Percentiles rank a stretch among this genome's conserved stretches.
Conservation (phyloP, 768 basidiomycete genomes). For the Solioccasus polychromus region DNA sequence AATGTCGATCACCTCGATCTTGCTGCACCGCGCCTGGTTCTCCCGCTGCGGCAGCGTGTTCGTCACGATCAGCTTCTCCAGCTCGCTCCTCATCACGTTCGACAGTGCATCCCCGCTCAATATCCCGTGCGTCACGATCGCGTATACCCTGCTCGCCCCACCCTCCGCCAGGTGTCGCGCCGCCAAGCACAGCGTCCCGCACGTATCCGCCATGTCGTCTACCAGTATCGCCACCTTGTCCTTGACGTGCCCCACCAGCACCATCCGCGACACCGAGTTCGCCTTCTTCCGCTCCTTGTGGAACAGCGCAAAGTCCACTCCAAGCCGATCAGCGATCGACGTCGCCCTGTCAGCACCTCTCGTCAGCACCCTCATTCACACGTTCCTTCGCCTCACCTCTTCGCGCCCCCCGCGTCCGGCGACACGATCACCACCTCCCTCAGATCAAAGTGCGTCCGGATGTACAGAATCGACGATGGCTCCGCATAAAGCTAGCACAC, state of each 20-base stretch:
- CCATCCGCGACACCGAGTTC: slow-evolving; percentile 92
- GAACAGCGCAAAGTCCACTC: slow-evolving; percentile 97
- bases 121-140: slow-evolving; percentile 96
- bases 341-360: slow-evolving; percentile 65
- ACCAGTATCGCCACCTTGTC: slow-evolving; percentile 93
- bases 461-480: slow-evolving; percentile 92
- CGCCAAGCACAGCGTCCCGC: slow-evolving; percentile 90
- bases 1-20: slow-evolving; percentile 93
- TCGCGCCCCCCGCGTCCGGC: slow-evolving; percentile 97
- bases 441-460: slow-evolving; percentile 86
- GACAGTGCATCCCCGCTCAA: slow-evolving; percentile 86
- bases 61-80: slow-evolving; percentile 96
- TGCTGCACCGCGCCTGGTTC: slow-evolving; percentile 67
- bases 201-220: slow-evolving; percentile 99
- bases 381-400: slow-evolving; percentile 56
- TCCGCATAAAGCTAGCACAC: slow-evolving; percentile 81
- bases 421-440: slow-evolving; percentile 91
- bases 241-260: slow-evolving; percentile 90
- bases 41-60: slow-evolving; percentile 92
- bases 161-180: slow-evolving; percentile 86
- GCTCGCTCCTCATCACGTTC: slow-evolving; percentile 63
- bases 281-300: slow-evolving; percentile 99
- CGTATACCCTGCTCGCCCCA: slow-evolving; percentile 82
- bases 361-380: slow-evolving; percentile 13
- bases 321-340: slow-evolving; percentile 92